phyloP scores from a whole-genome alignment of 2,329 filamentous ascomycete genomes.

The Neonectria neomacrospora region DNA sequence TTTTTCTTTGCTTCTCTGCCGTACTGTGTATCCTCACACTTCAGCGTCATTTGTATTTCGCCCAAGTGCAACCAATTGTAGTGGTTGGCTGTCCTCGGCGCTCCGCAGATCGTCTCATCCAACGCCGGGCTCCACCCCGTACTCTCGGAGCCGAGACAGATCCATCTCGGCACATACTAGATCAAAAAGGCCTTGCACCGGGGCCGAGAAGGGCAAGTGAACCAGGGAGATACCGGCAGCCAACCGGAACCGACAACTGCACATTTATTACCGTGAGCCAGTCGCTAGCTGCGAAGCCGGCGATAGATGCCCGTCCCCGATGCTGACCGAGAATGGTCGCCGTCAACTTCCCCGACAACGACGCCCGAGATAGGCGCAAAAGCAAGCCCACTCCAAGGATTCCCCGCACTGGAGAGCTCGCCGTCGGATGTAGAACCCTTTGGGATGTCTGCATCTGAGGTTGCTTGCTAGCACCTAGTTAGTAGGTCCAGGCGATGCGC shows the following conservation, averaged over 20 bases:
- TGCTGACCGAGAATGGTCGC: background rate
- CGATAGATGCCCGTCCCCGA: background rate
- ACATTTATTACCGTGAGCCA: background rate
- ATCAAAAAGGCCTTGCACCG: background rate
- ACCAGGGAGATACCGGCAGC: background rate
- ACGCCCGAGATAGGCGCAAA: background rate
- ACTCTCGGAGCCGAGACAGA: background rate
- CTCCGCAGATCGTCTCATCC: background rate
- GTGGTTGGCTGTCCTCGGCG: no score
- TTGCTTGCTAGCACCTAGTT: background rate
- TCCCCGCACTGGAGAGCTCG: constrained; percentile 2
- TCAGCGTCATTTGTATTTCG: no score
- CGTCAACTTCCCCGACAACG: background rate
- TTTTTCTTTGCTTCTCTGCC: no score
- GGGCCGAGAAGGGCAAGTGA: background rate
- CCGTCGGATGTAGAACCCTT: background rate
- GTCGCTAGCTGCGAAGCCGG: background rate
- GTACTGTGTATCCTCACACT: no score
- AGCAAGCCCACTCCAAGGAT: background rate
- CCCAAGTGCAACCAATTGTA: no score
- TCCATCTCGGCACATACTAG: background rate
- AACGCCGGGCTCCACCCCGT: background rate
- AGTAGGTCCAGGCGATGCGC: background rate
- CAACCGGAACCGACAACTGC: background rate
- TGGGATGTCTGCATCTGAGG: no score